Evolutionary conservation across 441 rosid genomes (phyloP), one percentile per base, ranked within the genome.

Genomic region (Cnidoscolus chayamansa): DNA sequence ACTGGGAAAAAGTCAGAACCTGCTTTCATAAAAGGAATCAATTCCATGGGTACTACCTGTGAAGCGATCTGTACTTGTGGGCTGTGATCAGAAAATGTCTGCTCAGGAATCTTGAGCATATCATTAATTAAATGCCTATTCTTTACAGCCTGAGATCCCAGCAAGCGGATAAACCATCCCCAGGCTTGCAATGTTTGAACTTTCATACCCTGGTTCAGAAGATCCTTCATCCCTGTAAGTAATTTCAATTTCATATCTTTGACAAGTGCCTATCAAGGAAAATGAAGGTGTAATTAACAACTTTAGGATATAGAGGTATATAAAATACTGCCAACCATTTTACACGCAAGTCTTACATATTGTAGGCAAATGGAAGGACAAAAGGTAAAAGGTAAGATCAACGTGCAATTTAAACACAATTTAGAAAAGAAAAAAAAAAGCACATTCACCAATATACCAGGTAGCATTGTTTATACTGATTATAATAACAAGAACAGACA

Each of bases 21-120:
- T 11, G 15, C 9, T 55, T 68, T 43, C 68, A 56, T 12, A 63
- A 17, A 57, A 48, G 58, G 53, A 7, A 68, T 12, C 15, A 43
- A 17, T 45, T 71, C 6, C 55, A 64, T 30, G 37, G 50, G 32
- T 55, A 65, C 55, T 84, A 88, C 90, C 92, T 61, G 85, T 57
- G 92, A 83, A 78, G 90, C 82, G 62, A 86, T 85, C 77, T 88
- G 89, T 62, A 86, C 88, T 73, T 82, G 89, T 11, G 86, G 75
- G 4, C 72, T 84, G 69, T 64, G 73, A 82, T 85, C 88, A 12
- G 78, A 73, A 77, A 88, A 88, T 67, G 88, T 82, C 74, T 75
- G 74, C 74, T 88, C 87, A 15, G 75, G 86, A 73, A 84, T 70
- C 73, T 84, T 88, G 74, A 88, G 82, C 90, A 86, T 81, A 62